phyloP scores from a whole-genome alignment of 805 yeast genomes.

The Osmozyma mogii region DNA sequence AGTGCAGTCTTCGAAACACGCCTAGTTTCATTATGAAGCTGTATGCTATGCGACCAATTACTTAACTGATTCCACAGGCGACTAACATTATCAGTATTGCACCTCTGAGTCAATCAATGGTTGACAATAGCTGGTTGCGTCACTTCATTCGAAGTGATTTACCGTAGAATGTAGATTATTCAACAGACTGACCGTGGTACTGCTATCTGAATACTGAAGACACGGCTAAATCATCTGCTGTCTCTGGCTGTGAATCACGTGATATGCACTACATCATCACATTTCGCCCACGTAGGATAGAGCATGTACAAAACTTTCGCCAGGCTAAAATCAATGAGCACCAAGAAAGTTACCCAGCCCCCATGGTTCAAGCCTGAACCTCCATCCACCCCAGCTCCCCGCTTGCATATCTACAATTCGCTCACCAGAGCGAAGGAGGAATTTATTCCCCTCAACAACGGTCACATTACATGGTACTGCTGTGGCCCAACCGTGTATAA shows the following conservation, averaged over 20 bases:
- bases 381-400: constrained; percentile 15
- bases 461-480: constrained; percentile 84
- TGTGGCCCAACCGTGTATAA: constrained; percentile 99
- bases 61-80: constrained; percentile 14
- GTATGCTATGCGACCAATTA: constrained; percentile 34
- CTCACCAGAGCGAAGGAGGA: constrained; percentile 74
- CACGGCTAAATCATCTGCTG: too few species aligned
- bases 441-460: constrained; percentile 61
- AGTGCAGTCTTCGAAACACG: constrained; percentile 31
- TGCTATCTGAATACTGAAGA: too few species aligned
- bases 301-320: too few species aligned
- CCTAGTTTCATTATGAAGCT: constrained; percentile 36
- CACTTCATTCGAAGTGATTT: neutral
- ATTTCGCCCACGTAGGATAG: too few species aligned
- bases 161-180: neutral
- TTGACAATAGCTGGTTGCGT: neutral
- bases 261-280: too few species aligned
- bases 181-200: too few species aligned
- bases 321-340: too few species aligned
- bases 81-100: too few species aligned
- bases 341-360: constrained; percentile 31
- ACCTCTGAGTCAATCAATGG: too few species aligned
- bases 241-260: too few species aligned
- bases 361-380: constrained; percentile 22
- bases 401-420: constrained; percentile 68